Conservation (phyloP, 352 stramenopile species). For the Plasmopara viticola region DNA sequence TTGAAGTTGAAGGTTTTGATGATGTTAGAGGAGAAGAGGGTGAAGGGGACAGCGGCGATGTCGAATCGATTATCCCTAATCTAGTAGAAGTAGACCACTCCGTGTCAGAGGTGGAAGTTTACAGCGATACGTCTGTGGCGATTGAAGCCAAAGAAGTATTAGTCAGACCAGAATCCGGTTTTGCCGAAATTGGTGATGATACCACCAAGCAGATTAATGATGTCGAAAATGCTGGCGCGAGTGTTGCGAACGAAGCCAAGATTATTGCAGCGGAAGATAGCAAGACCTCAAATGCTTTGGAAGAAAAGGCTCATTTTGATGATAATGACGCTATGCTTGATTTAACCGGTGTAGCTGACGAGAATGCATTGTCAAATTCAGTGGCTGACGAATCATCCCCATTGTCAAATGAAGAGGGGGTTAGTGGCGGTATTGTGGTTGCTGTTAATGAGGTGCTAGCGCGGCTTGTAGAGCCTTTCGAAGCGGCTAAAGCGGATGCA, state of each 20-base stretch:
- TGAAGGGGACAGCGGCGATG: conserved; percentile 1
- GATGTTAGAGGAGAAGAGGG: conserved; percentile 3
- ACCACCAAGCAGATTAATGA: conserved; percentile 2
- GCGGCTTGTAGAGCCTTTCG: conserved; percentile 23
- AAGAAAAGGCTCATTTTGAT: conserved; percentile 1
- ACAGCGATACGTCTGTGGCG: conserved; percentile 10
- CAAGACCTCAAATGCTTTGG: not conserved
- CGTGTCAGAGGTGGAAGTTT: conserved; percentile 5
- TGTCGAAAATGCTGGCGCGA: not conserved
- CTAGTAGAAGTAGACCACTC: conserved; percentile 5
- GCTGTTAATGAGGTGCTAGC: conserved; percentile 27
- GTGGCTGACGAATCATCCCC: conserved; percentile 2
- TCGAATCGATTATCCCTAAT: not conserved
- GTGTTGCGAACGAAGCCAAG: not conserved
- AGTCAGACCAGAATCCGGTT: conserved; percentile 3
- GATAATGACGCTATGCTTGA: conserved; percentile 2
- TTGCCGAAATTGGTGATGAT: conserved; percentile 1
- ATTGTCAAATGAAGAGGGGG: conserved; percentile 5
- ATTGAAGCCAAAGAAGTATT: conserved; percentile 15
- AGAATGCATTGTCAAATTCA: conserved; percentile 2
- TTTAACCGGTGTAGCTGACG: not conserved
- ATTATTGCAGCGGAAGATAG: not conserved
- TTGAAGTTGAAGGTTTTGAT: not conserved
- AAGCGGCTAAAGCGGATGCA: conserved; percentile 17
- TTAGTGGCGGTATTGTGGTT: conserved; percentile 13